Base-by-base conservation (phyloP, 2,329 filamentous ascomycete species). In the Cladophialophora immunda region DNA sequence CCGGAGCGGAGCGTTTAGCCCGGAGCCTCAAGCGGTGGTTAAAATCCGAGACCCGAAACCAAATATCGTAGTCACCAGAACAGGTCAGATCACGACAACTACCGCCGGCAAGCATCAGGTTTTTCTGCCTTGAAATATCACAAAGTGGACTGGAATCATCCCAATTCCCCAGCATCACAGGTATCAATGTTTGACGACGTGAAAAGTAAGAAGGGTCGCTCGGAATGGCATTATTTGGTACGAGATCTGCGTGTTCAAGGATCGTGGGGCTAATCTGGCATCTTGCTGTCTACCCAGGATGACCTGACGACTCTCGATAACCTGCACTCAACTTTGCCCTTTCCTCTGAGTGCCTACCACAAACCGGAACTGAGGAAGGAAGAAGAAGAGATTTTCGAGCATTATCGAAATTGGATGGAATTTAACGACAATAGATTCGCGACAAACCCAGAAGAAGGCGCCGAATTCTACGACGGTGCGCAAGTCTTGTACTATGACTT, bases 401-500 rank as follows among this genome's bases (percentile, higher is more conserved):
- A 54, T 27, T 54, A 54, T 27, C 19, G 19, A 54, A 54, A 27
- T 9, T 54, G 50, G 50, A 54, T 54, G 50, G 50, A 54, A 9
- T 54, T 54, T 19, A 54, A 54, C 19, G 50, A 54, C 29, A 11
- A 54, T 54, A 11, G 50, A 7, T 54, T 54, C 27, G 50, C 50
- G 25, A 54, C 50, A 17, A 27, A 54, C 19, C 50, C 50, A 7
- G 50, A 54, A 6, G 50, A 54, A 27, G 50, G 50, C 2, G 50
- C 50, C 7, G 50, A 19, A 27, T 54, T 54, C 17, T 54, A 54
- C 50, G 50, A 54, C 19, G 50, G 50, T 11, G 25, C n/a, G 22
- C 50, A 54, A 30, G 50, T 54, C 50, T 54, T 54, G 50, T 54
- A 54, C 50, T 54, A 54, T 54, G 50, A 54, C 50, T 54, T 54